phyloP scores from a whole-genome alignment of 2,329 filamentous ascomycete species.

The Aureobasidium sp. region DNA sequence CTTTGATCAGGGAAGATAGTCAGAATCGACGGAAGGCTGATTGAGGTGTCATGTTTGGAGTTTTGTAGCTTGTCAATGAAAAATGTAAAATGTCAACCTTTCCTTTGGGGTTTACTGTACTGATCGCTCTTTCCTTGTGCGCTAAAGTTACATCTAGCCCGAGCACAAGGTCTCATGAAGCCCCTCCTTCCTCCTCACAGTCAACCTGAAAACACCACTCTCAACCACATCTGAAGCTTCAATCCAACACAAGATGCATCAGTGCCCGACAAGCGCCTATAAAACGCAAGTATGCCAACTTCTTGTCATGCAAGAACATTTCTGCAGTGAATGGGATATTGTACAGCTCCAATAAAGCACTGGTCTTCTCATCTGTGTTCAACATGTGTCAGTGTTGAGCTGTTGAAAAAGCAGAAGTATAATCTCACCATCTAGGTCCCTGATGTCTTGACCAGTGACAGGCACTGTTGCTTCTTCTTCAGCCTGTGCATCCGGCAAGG shows the following conservation, averaged over 20 bases:
- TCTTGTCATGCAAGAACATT: constrained; percentile 7
- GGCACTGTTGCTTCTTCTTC: background rate
- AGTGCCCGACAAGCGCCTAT: background rate
- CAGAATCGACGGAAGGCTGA: background rate
- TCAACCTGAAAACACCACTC: too few relatives aligned
- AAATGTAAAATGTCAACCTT: too few relatives aligned
- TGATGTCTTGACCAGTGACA: background rate
- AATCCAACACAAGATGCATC: constrained; percentile 7
- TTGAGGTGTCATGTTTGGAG: background rate
- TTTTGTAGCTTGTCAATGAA: too few relatives aligned
- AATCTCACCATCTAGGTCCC: background rate
- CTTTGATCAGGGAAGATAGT: background rate
- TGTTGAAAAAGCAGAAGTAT: background rate
- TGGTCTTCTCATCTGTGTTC: background rate
- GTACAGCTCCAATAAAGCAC: background rate
- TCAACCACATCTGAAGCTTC: background rate
- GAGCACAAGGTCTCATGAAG: too few relatives aligned
- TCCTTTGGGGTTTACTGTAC: too few relatives aligned
- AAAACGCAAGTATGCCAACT: constrained; percentile 1
- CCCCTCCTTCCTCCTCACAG: too few relatives aligned
- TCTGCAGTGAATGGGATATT: background rate
- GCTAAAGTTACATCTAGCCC: too few relatives aligned
- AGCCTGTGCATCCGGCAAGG: background rate
- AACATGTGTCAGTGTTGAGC: background rate
- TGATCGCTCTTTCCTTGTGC: too few relatives aligned